phyloP scores from a whole-genome alignment of 805 yeast genomes.

The Tetrapisispora nanseiensis region DNA sequence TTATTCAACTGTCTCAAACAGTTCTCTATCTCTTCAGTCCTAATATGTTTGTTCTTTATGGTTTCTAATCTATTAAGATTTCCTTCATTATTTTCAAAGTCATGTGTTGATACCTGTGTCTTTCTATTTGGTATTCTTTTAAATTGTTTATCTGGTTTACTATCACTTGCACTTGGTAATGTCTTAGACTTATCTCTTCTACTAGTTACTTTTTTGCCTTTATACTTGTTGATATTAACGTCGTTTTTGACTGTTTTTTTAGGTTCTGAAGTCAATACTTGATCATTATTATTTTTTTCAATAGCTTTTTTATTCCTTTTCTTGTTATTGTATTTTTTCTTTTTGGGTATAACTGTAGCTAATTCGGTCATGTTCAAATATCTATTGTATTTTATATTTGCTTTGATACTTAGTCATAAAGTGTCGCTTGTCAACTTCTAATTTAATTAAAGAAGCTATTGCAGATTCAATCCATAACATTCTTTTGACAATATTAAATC shows the following conservation, averaged over 20 bases:
- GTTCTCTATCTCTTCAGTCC: slow-evolving; percentile 14
- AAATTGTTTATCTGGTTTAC: no score
- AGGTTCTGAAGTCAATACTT: neutral
- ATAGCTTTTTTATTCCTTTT: neutral
- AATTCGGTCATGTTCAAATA: neutral
- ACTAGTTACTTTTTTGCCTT: no score
- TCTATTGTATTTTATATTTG: neutral
- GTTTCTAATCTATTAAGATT: neutral
- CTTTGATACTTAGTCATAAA: neutral
- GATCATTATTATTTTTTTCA: no score
- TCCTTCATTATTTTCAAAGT: neutral
- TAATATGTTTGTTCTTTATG: neutral
- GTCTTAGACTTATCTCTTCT: no score
- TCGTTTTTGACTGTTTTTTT: neutral
- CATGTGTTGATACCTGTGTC: no score
- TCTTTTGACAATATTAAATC: no score
- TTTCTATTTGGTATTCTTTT: no score
- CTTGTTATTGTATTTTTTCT: neutral
- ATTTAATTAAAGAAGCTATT: neutral
- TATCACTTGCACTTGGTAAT: no score
- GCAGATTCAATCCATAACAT: neutral
- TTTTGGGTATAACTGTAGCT: neutral
- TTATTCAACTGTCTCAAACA: slow-evolving; percentile 12
- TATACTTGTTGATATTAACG: no score
- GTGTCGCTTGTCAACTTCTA: neutral